Evolutionary conservation across 148 eudicot genomes (phyloP).

Genomic region (Vaccinium corymbosum): DNA sequence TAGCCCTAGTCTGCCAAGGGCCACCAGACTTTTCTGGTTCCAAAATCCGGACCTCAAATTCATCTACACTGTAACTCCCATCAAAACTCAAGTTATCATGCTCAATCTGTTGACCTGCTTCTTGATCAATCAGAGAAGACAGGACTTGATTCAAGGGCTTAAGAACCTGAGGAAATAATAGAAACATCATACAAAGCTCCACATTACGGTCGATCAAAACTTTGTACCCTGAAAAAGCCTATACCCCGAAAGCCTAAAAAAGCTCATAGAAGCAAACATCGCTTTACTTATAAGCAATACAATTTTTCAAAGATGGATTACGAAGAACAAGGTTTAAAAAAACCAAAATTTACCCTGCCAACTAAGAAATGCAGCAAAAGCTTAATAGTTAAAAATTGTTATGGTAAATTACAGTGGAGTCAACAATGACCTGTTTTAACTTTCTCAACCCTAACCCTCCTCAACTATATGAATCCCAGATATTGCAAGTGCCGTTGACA

Average conservation of each 20-base stretch:
- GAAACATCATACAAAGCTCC: not conserved
- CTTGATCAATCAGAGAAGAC: conserved; percentile 86
- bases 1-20: conserved; percentile 87
- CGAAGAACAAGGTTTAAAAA: not conserved
- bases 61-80: conserved; percentile 76
- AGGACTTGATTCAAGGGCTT: conserved; percentile 96
- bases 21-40: conserved; percentile 93
- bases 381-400: conserved; percentile 2
- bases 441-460: no score
- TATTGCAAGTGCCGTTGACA: no score
- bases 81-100: conserved; percentile 64
- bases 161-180: conserved; percentile 45
- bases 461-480: no score
- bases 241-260: not conserved
- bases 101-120: conserved; percentile 78
- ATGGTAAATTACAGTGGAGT: no score
- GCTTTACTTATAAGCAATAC: no score
- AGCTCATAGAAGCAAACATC: not conserved
- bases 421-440: no score
- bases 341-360: not conserved
- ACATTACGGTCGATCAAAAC: not conserved
- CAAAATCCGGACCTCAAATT: conserved; percentile 86
- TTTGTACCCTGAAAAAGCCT: not conserved
- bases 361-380: not conserved
- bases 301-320: not conserved